phyloP scores from a whole-genome alignment of 2,329 filamentous ascomycete genomes.

The Neonectria coccinea region DNA sequence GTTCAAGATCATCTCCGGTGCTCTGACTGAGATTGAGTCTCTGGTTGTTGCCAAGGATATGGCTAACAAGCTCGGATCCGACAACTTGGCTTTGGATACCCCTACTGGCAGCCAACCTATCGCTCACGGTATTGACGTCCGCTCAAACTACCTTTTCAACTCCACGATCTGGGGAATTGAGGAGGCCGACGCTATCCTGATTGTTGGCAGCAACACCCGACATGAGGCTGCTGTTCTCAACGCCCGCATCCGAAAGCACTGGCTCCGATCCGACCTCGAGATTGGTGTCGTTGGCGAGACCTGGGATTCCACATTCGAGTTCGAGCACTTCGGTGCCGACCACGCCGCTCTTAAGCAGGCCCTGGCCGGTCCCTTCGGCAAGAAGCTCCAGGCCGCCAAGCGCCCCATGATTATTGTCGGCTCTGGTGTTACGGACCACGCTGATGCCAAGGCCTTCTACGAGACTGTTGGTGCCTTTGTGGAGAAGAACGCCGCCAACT shows the following conservation, averaged over 20 bases:
- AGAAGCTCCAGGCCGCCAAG: constrained; percentile 89
- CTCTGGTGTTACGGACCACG: constrained; percentile 90
- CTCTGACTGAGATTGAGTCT: constrained; percentile 91
- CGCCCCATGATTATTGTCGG: constrained; percentile 97
- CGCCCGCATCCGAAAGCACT: constrained; percentile 97
- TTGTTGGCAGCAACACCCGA: constrained; percentile 94
- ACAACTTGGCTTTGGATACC: constrained; percentile 94
- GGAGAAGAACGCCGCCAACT: constrained; percentile 91
- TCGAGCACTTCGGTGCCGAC: constrained; percentile 87
- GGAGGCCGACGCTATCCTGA: constrained; percentile 90
- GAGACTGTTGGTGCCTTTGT: constrained; percentile 91
- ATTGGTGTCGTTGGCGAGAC: constrained; percentile 90
- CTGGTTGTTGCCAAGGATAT: constrained; percentile 97
- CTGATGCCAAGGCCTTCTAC: constrained; percentile 91
- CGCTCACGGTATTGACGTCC: constrained; percentile 92
- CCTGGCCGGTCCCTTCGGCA: constrained; percentile 87
- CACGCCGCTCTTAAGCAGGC: constrained; percentile 85
- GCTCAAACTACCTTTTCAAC: constrained; percentile 97
- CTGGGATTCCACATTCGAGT: constrained; percentile 95
- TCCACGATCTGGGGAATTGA: constrained; percentile 94
- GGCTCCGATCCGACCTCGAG: constrained; percentile 93
- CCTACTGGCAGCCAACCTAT: constrained; percentile 85
- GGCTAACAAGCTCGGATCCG: constrained; percentile 94
- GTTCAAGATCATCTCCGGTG: constrained; percentile 94
- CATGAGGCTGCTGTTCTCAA: constrained; percentile 97